These are phyloP conservation scores for Pseudohalonectria lignicola DNA, from an alignment of 2,329 filamentous ascomycete species.

Conservation along the genomic window DNA sequence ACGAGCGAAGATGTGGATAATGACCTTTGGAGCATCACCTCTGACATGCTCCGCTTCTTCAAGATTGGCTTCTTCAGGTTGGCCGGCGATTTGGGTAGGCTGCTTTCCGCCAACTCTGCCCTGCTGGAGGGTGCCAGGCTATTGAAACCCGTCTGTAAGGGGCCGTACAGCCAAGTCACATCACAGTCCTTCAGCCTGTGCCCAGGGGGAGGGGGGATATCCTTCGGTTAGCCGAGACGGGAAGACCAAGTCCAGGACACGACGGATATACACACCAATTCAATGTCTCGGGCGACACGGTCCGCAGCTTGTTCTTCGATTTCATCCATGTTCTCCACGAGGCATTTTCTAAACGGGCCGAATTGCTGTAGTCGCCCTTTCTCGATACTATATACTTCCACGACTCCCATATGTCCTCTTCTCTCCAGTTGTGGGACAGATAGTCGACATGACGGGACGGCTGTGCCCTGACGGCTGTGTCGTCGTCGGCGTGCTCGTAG, in stretches of 20 bases:
- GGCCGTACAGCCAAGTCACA: conserved; percentile 95
- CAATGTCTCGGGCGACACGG: conserved; percentile 79
- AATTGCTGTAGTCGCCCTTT: conserved; percentile 67
- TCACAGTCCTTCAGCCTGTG: conserved; percentile 90
- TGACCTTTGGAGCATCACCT: conserved; percentile 85
- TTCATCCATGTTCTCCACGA: conserved; percentile 98
- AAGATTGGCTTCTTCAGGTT: conserved; percentile 79
- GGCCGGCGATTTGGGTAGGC: conserved; percentile 52
- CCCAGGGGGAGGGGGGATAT: conserved; percentile 15
- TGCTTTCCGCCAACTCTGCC: conserved; percentile 27
- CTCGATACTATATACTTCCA: conserved; percentile 89
- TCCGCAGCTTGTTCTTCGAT: conserved; percentile 74
- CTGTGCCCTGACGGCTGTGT: conserved; percentile 61
- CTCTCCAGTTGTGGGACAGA: conserved; percentile 82
- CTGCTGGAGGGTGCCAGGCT: conserved; percentile 33
- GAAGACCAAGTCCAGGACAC: background rate
- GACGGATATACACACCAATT: conserved; percentile 88
- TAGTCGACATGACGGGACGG: conserved; percentile 92
- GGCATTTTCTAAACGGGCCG: conserved; percentile 80
- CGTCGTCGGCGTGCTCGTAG: conserved; percentile 60
- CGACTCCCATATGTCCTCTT: conserved; percentile 95
- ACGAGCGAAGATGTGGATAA: conserved; percentile 80
- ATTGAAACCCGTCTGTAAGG: conserved; percentile 63
- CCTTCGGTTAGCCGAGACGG: too few relatives aligned
- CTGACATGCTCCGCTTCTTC: conserved; percentile 94